phyloP scores from a whole-genome alignment of 768 basidiomycete species.

The Termitomyces heimii region DNA sequence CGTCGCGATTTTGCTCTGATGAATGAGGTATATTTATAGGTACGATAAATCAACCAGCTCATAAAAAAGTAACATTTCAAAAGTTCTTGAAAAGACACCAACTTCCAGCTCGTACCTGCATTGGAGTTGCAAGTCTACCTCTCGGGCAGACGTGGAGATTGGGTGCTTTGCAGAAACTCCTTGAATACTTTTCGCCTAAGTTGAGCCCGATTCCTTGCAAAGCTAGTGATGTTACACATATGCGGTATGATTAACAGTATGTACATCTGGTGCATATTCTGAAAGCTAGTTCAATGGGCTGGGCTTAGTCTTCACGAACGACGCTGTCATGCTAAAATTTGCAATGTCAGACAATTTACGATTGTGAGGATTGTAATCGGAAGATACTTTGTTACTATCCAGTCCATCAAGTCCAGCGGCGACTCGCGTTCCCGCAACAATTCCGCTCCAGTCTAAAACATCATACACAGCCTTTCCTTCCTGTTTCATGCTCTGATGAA shows the following conservation, averaged over 20 bases:
- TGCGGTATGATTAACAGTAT: neutral
- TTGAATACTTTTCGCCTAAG: neutral
- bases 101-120: slow-evolving; percentile 52
- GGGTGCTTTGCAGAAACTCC: slow-evolving; percentile 49
- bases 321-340: slow-evolving; percentile 13
- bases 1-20: slow-evolving; percentile 28
- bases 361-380: neutral
- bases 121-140: slow-evolving; percentile 47
- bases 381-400: slow-evolving; percentile 28
- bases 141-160: slow-evolving; percentile 51
- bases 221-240: neutral
- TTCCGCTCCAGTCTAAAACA: slow-evolving; percentile 75
- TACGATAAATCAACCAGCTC: slow-evolving; percentile 9
- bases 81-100: slow-evolving; percentile 43
- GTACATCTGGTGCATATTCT: neutral
- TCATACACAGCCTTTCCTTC: slow-evolving; percentile 45
- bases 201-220: neutral
- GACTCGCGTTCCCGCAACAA: slow-evolving; percentile 73
- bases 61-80: neutral
- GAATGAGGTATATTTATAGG: slow-evolving; percentile 34
- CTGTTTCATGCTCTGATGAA: slow-evolving; percentile 44
- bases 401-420: slow-evolving; percentile 60
- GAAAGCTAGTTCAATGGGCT: neutral
- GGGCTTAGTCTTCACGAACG: slow-evolving; percentile 14
- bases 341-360: neutral